These are phyloP conservation scores for Malus hybrid DNA, from an alignment of 331 rosid species.

Conservation along the genomic window DNA sequence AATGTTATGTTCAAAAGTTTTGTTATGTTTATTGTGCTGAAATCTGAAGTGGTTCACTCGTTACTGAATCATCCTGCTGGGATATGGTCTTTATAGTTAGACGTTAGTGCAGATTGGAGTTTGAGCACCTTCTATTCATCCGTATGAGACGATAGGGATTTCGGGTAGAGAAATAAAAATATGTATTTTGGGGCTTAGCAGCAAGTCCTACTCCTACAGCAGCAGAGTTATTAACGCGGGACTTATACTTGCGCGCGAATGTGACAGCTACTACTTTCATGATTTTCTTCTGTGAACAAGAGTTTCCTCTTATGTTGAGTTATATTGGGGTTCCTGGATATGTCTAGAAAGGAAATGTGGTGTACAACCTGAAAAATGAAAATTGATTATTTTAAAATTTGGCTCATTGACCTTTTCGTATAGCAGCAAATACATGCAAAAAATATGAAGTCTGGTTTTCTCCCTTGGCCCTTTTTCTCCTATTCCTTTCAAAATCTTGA, in stretches of 20 bases:
- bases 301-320: too few species aligned
- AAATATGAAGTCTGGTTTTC: neutral
- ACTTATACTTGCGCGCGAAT: neutral
- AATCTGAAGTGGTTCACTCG: neutral
- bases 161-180: neutral
- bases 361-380: slow-evolving; percentile 33
- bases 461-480: neutral
- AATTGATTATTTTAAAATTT: slow-evolving; percentile 15
- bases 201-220: neutral
- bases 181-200: slow-evolving; percentile 1
- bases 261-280: neutral
- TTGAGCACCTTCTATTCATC: neutral
- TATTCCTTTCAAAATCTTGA: neutral
- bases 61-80: neutral
- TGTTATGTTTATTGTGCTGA: neutral
- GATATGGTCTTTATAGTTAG: neutral
- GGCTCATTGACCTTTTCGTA: slow-evolving; percentile 33
- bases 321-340: slow-evolving; percentile 1
- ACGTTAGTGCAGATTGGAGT: neutral
- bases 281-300: neutral
- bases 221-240: neutral
- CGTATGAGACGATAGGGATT: neutral
- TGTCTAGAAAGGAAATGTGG: slow-evolving; percentile 29
- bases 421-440: slow-evolving; percentile 1
- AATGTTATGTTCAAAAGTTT: neutral